These are phyloP conservation scores for Termitomyces sp. DNA, from an alignment of 768 basidiomycete genomes.

Conservation along the genomic window DNA sequence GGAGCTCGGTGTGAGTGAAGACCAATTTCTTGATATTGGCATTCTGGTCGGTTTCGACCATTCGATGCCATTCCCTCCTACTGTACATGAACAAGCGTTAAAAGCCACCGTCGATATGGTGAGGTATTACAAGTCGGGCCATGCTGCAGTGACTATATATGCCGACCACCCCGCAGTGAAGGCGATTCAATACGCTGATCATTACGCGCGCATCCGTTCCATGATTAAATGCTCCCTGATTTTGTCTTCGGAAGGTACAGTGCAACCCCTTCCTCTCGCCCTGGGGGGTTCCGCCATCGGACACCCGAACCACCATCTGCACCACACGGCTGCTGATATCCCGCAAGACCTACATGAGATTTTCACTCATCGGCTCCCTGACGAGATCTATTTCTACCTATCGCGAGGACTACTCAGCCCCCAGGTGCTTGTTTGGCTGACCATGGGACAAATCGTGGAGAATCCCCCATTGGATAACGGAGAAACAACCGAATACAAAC, in stretches of 20 bases:
- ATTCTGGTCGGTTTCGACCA: constrained; percentile 89
- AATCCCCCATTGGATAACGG: constrained; percentile 91
- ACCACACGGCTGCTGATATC: constrained; percentile 81
- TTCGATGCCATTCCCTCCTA: constrained; percentile 76
- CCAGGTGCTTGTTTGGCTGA: constrained; percentile 92
- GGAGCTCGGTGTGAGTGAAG: constrained; percentile 64
- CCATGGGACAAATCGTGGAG: constrained; percentile 79
- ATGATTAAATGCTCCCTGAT: constrained; percentile 92
- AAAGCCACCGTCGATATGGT: constrained; percentile 90
- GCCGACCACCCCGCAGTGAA: constrained; percentile 82
- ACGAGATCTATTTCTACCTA: constrained; percentile 95
- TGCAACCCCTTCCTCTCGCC: constrained; percentile 76
- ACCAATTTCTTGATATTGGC: constrained; percentile 92
- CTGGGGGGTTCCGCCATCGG: constrained; percentile 44
- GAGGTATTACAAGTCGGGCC: constrained; percentile 87
- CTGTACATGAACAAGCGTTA: constrained; percentile 71
- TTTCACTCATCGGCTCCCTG: constrained; percentile 90
- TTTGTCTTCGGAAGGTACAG: constrained; percentile 80
- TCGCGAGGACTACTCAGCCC: constrained; percentile 88
- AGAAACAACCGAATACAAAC: constrained; percentile 89
- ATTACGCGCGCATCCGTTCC: constrained; percentile 83
- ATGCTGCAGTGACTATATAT: constrained; percentile 71
- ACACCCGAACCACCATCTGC: constrained; percentile 51
- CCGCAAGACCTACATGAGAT: constrained; percentile 91
- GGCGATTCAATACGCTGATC: constrained; percentile 71